Evolutionary conservation across 352 stramenopile genomes (phyloP).

Genomic region (Elongisporangium senticosum): DNA sequence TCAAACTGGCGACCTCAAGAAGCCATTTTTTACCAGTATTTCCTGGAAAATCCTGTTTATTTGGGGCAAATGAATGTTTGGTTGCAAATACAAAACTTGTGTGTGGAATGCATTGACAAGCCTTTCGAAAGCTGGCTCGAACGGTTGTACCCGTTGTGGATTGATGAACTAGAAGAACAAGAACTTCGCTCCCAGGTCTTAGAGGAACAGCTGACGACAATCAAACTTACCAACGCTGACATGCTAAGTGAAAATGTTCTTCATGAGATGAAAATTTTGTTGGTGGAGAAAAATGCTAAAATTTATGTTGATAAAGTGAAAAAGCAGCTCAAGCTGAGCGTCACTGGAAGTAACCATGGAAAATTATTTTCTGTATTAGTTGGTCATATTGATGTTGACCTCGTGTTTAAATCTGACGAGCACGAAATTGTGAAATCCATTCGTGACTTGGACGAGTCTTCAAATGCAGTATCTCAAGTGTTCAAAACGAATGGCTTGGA

Average conservation of each 20-base stretch:
- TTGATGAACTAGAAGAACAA: constrained; percentile 59
- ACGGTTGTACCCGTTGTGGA: constrained; percentile 64
- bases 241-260: constrained; percentile 26
- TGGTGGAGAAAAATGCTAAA: constrained; percentile 52
- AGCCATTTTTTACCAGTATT: constrained; percentile 58
- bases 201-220: constrained; percentile 47
- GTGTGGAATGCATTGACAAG: constrained; percentile 39
- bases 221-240: constrained; percentile 54
- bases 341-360: neutral
- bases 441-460: constrained; percentile 43
- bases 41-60: constrained; percentile 33
- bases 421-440: constrained; percentile 18
- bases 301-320: constrained; percentile 60
- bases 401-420: constrained; percentile 38
- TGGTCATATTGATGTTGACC: constrained; percentile 22
- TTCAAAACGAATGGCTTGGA: constrained; percentile 17
- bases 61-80: constrained; percentile 32
- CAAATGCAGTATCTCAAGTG: constrained; percentile 14
- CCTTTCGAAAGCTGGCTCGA: constrained; percentile 67
- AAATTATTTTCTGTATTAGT: constrained; percentile 10
- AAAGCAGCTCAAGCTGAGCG: constrained; percentile 10
- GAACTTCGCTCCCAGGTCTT: constrained; percentile 55
- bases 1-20: constrained; percentile 58
- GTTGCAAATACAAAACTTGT: constrained; percentile 39
- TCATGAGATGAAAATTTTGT: constrained; percentile 39